Base-by-base conservation (phyloP, 768 basidiomycete species). In the Floccularia luteovirens region DNA sequence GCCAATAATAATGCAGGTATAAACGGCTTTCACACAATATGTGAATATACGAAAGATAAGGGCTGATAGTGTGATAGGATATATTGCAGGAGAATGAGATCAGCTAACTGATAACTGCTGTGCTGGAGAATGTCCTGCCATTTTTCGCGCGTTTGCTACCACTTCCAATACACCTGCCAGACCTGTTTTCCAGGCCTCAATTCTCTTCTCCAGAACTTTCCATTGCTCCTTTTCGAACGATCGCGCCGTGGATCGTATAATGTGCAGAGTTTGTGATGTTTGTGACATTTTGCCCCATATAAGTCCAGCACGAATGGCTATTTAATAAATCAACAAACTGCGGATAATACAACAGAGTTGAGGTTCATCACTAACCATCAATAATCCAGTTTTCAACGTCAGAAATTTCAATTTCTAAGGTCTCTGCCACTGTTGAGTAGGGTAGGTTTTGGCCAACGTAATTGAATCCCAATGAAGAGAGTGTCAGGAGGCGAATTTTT, bases 371-470 rank as follows among this genome's bases (percentile, higher is more conserved):
- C 67, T 44, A 52, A 90, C 89, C 81, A 61, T 91, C 87, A 46
- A 92, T 91, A 28, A 80, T 78, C 87, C 88, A 91, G 51, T 75
- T 79, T 57, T 92, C 90, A 21, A 92, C 87, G 43, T 86, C 67
- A 19, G 72, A 63, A 16, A 58, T 44, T 19, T 78, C 71, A 5
- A 89, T 76, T 47, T 86, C 75, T 31, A 92, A 61, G 10, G 74
- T 67, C 21, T 76, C 66, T 1, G 82, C 80, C 25, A 93, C 76
- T 50, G 70, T 73, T 7, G 75, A 56, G 57, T 92, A 92, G 0
- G 81, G 61, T 11, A 93, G 66, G 49, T 81, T 78, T 33, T 75
- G 74, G 6, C 87, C 86, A 24, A 89, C 71, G 52, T 87, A 74
- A 48, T 82, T 67, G 54, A 84, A 82, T n/a, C 78, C 83, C 23